Percentiles rank a stretch among this genome's conserved stretches.
Conservation (phyloP, 257 asterid species). For the Coffea eugenioides region DNA sequence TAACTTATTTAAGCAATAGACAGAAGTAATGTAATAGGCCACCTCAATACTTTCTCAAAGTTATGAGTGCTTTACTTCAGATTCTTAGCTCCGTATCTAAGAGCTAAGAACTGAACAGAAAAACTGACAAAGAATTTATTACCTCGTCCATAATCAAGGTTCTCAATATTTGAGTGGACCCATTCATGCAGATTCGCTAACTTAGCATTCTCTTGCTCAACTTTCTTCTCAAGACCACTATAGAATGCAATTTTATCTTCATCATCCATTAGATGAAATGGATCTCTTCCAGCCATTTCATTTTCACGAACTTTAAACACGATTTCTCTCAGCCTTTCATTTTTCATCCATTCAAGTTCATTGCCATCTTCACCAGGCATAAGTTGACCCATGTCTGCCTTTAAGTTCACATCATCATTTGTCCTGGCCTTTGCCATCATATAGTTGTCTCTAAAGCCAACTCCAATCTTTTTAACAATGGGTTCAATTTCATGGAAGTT, state of each 20-base stretch:
- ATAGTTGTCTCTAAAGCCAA: slow-evolving; percentile 74
- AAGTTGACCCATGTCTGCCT: slow-evolving; percentile 41
- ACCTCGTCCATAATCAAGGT: slow-evolving; percentile 98
- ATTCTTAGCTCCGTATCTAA: not conserved
- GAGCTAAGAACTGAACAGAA: slow-evolving; percentile 9
- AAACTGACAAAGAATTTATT: slow-evolving; percentile 17
- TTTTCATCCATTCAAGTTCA: slow-evolving; percentile 96
- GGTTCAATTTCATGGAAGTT: slow-evolving; percentile 87
- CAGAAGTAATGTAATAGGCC: not conserved
- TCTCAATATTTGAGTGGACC: slow-evolving; percentile 87
- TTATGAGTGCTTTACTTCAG: not conserved
- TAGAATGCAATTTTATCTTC: slow-evolving; percentile 72
- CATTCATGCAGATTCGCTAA: slow-evolving; percentile 73
- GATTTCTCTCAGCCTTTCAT: slow-evolving; percentile 75
- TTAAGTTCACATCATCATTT: slow-evolving; percentile 40
- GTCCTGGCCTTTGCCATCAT: slow-evolving; percentile 64
- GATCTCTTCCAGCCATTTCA: slow-evolving; percentile 93
- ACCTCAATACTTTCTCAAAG: not conserved
- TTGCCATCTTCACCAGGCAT: slow-evolving; percentile 40
- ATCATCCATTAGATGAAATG: slow-evolving; percentile 71
- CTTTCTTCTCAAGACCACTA: slow-evolving; percentile 85
- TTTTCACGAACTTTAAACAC: slow-evolving; percentile 92
- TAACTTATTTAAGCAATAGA: not conserved
- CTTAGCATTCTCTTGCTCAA: slow-evolving; percentile 67
- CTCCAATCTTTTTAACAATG: slow-evolving; percentile 57